Evolutionary conservation across 2,329 filamentous ascomycete species (phyloP).

Genomic region (Alternaria conjuncta): DNA sequence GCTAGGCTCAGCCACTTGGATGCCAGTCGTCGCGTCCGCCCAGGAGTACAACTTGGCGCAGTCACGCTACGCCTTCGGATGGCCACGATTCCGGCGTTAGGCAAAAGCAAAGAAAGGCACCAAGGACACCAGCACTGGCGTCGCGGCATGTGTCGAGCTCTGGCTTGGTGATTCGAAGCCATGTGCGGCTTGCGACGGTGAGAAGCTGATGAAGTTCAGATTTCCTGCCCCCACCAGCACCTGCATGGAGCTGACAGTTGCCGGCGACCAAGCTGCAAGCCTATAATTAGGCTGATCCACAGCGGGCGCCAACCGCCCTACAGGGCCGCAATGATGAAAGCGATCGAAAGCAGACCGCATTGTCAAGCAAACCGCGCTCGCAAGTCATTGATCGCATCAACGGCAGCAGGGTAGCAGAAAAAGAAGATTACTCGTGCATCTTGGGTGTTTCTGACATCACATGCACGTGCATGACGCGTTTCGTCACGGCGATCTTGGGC

Average conservation of each 20-base stretch:
- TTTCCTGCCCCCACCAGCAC: slow-evolving; percentile 5
- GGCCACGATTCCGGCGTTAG: not conserved
- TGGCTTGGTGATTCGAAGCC: not conserved
- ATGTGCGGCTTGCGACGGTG: not conserved
- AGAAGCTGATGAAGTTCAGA: slow-evolving; percentile 3
- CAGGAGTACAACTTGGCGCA: slow-evolving; percentile 5
- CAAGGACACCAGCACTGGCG: not conserved
- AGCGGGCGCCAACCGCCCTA: slow-evolving; percentile 12
- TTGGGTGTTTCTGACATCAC: slow-evolving; percentile 27
- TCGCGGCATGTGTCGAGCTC: not conserved
- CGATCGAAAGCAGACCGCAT: not conserved
- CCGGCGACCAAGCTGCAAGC: not conserved
- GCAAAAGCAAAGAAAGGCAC: not conserved
- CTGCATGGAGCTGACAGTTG: slow-evolving; percentile 16
- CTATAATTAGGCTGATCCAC: slow-evolving; percentile 23
- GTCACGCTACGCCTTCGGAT: slow-evolving; percentile 2
- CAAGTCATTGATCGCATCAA: not conserved
- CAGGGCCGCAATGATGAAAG: not conserved
- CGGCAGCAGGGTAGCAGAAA: not conserved
- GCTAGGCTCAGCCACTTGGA: slow-evolving; percentile 2
- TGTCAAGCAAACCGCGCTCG: not conserved
- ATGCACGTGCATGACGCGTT: slow-evolving; percentile 36
- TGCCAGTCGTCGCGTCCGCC: not conserved
- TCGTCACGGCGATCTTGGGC: slow-evolving; percentile 15
- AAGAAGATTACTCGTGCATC: not conserved